These are phyloP conservation scores for Lonicera japonica DNA, from an alignment of 129 eudicot genomes.

Conservation along the genomic window DNA sequence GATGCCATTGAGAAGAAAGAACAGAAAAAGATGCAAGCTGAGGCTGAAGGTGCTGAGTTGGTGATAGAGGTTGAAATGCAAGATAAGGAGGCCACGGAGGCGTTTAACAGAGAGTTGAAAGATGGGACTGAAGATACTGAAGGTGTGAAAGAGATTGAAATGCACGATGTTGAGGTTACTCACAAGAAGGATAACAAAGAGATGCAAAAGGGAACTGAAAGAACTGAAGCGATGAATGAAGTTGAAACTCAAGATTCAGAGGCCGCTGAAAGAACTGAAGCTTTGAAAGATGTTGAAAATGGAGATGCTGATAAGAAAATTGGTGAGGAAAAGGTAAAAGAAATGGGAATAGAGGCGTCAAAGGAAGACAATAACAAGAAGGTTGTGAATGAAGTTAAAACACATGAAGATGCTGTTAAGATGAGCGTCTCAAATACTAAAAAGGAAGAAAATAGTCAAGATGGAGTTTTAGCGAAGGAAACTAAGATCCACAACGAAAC, in stretches of 20 bases:
- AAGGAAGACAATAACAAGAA: conserved; percentile 16
- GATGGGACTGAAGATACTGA: too few species aligned
- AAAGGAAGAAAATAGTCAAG: background rate
- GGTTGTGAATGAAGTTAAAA: conserved; percentile 12
- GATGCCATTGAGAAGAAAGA: too few species aligned
- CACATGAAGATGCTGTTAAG: background rate
- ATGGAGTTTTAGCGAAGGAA: background rate
- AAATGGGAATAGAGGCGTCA: conserved; percentile 3
- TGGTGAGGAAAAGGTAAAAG: background rate
- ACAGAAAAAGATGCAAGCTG: too few species aligned
- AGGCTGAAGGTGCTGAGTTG: too few species aligned
- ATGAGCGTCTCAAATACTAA: conserved; percentile 1
- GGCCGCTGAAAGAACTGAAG: background rate
- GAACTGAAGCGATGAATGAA: background rate
- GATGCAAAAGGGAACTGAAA: background rate
- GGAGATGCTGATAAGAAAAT: conserved; percentile 8
- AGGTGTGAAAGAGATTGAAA: too few species aligned
- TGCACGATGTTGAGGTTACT: background rate
- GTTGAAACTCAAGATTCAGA: too few species aligned
- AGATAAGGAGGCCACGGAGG: too few species aligned
- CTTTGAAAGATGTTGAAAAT: background rate
- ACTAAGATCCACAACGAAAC: background rate
- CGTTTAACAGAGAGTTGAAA: too few species aligned
- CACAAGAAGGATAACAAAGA: background rate
- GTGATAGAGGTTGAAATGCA: too few species aligned